Base-by-base conservation (phyloP, 1,284 basidiomycete species). In the Tilletiopsis washingtonensis region DNA sequence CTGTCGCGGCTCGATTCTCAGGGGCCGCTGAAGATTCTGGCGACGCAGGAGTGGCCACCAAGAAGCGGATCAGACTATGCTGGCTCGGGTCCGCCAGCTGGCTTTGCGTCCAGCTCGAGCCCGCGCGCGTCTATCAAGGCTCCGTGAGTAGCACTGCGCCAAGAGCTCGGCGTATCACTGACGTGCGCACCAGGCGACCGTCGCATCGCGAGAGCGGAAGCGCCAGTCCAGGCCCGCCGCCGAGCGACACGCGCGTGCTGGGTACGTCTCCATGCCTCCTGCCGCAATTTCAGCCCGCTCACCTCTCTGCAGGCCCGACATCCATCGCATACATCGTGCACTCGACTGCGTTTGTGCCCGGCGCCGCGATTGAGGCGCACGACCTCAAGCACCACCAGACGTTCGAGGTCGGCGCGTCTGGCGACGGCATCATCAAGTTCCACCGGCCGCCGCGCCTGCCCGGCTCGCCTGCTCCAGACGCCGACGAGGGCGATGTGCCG, bases 351-450 rank as follows among this genome's bases (percentile, higher is more conserved):
- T 82, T 85, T 44, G 82, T 96, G 59, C 85, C 87, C 5, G 58
- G 68, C 81, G 84, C 40, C 82, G 80, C 84, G 47, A 93, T 89
- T 65, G 87, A 91, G 75, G 82, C 78, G 27, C 91, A 89, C 73
- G 90, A 96, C 40, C 78, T 84, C 54, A 72, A 74, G 51, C 73
- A 74, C 54, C 62, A 66, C 19, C 74, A 75, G 57, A 67, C 72
- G 2, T 69, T 75, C 24, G 67, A 70, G 44, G 81, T 83, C 56
- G 80, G 82, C 51, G 81, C 80, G 25, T 74, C 76, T 14, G 89
- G 88, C 9, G 85, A 93, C 57, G 91, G 91, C 1, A 78, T 93
- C 57, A 91, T 98, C 64, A 82, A 84, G 47, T 84, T 97, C 36
- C 81, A 84, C 67, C 84, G 85, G 62, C 75, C 75, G 15, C 52